phyloP scores from a whole-genome alignment of 306 rosid species.

The Pyrus bretschneideri region DNA sequence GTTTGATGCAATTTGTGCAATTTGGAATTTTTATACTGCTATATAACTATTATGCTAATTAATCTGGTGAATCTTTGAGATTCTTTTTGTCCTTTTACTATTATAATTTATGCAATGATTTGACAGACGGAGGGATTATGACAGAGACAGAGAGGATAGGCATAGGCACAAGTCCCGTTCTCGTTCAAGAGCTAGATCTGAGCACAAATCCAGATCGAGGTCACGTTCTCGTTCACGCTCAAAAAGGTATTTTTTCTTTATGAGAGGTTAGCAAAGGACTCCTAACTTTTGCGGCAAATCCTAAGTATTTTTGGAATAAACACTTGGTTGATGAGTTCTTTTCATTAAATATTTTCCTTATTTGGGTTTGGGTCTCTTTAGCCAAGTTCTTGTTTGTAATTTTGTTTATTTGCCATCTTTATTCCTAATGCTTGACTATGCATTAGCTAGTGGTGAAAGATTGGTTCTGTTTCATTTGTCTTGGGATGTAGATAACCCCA shows the following conservation, averaged over 20 bases:
- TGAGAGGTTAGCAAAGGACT: neutral
- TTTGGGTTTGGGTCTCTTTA: neutral
- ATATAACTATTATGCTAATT: neutral
- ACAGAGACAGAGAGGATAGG: slow-evolving; percentile 64
- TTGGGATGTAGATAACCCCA: neutral
- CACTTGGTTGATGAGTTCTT: neutral
- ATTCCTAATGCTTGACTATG: neutral
- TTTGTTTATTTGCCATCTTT: neutral
- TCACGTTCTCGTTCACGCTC: slow-evolving; percentile 94
- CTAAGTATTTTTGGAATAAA: neutral
- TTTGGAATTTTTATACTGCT: neutral
- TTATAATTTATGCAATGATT: neutral
- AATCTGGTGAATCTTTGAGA: neutral
- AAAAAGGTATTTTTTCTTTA: slow-evolving; percentile 52
- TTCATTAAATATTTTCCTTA: neutral
- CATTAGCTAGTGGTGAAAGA: neutral
- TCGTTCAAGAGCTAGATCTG: slow-evolving; percentile 53
- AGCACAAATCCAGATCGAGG: slow-evolving; percentile 56
- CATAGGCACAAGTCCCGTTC: slow-evolving; percentile 65
- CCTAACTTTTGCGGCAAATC: no score
- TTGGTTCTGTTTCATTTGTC: neutral
- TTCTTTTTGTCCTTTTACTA: neutral
- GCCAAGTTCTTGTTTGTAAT: neutral
- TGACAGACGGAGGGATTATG: slow-evolving; percentile 72
- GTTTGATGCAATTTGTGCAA: neutral